Evolutionary conservation across 495 filamentous ascomycete species (phyloP), one percentile per base, ranked within the genome.

Genomic region (Neurospora terricola): DNA sequence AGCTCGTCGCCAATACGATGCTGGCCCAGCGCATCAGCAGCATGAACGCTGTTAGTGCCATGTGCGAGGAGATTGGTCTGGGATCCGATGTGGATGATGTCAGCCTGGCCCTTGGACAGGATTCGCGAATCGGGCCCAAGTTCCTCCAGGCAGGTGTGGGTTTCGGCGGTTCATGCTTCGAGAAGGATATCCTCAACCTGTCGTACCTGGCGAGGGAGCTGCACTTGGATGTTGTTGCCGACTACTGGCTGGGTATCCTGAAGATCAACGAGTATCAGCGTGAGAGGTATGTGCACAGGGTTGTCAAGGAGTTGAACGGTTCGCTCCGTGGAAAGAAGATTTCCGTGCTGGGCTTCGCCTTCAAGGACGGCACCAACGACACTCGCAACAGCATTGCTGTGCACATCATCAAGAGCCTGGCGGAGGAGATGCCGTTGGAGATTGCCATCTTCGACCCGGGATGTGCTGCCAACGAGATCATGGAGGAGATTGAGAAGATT

Each of bases 161-260:
- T 0, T 95, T 94, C 75, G 91, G 92, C n/a, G 92, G 92, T 5
- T 92, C 89, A 16, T 94, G 92, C 81, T 94, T 96, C 80, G 89
- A 91, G 77, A 96, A 96, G 79, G 93, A 96, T 75, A 89, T 94
- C 76, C 85, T 93, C 16, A 92, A 88, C 78, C 82, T 96, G 34
- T 87, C 90, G 8, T 94, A 94, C 77, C 82, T 95, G 14, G 89
- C 92, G 5, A 88, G 92, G 71, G 88, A 88, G 4, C 80, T 94
- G 37, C 87, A 90, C 43, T 82, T 96, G 21, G 85, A 87, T 4
- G 91, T 94, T 72, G 91, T 94, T 6, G 91, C 90, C 4, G 86
- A 90, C 45, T 95, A 96, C 76, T 96, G 93, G 93, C 80, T 83
- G 71, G 84, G 88, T 34, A 88, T 96, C 11, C 85, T 93, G 68